These are phyloP conservation scores for Chiua virens DNA, from an alignment of 768 basidiomycete species.

Conservation along the genomic window DNA sequence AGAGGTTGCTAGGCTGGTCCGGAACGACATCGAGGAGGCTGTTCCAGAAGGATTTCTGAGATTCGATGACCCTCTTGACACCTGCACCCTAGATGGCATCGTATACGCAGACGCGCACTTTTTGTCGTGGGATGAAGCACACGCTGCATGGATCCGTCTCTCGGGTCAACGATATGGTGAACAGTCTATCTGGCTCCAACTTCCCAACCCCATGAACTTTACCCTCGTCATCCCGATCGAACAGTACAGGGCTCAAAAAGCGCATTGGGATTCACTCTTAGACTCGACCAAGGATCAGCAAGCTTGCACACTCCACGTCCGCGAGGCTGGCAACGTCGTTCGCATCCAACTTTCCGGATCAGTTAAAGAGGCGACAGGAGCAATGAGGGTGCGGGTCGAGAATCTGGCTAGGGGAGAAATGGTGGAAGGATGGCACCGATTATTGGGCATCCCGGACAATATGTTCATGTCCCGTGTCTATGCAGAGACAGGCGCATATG, in stretches of 20 bases:
- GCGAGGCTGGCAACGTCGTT: conserved; percentile 20
- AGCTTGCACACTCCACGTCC: conserved; percentile 30
- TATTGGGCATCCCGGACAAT: conserved; percentile 30
- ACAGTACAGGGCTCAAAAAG: conserved; percentile 49
- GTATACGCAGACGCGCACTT: conserved; percentile 42
- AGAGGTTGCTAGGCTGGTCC: conserved; percentile 14
- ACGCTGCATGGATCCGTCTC: conserved; percentile 36
- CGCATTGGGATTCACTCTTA: conserved; percentile 44
- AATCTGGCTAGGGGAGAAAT: conserved; percentile 47
- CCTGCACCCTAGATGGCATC: conserved; percentile 23
- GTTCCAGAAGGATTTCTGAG: conserved; percentile 5
- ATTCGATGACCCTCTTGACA: conserved; percentile 18
- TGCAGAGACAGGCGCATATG: conserved; percentile 38
- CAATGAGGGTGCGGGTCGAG: conserved; percentile 56
- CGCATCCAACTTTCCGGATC: conserved; percentile 45
- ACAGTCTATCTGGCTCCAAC: conserved; percentile 34
- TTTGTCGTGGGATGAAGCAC: conserved; percentile 43
- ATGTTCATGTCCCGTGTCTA: conserved; percentile 37
- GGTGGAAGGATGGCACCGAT: conserved; percentile 52
- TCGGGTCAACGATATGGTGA: conserved; percentile 30
- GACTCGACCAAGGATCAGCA: conserved; percentile 32
- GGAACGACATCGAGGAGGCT: conserved; percentile 14
- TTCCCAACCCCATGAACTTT: conserved; percentile 49
- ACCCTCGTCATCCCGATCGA: conserved; percentile 41
- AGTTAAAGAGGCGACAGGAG: conserved; percentile 48